A percentile compares a stretch with the other conserved stretches of the same genome.
Conservation (phyloP, 257 asterid genomes). For the Solanum appendiculatum region DNA sequence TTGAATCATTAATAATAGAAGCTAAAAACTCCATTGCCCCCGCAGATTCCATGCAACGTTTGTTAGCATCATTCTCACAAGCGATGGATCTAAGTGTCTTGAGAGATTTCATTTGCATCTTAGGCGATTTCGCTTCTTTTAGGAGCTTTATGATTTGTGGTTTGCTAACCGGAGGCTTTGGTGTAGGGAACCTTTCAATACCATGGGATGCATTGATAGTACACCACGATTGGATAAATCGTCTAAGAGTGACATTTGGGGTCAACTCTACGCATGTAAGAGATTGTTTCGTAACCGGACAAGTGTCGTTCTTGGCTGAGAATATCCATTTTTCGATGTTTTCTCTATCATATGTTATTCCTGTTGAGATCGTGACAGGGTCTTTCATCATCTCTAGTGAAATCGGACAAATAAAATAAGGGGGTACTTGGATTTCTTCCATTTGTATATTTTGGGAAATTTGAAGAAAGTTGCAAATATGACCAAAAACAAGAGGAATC, state of each 20-base stretch:
- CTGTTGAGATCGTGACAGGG: constrained; percentile 58
- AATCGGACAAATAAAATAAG: constrained; percentile 76
- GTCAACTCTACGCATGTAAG: constrained; percentile 37
- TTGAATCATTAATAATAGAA: constrained; percentile 10
- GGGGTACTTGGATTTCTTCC: constrained; percentile 58
- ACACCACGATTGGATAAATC: constrained; percentile 84
- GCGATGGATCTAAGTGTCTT: constrained; percentile 52
- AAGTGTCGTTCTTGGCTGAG: constrained; percentile 26
- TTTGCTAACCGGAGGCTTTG: constrained; percentile 48
- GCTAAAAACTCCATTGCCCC: constrained; percentile 55
- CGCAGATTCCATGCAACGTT: constrained; percentile 42
- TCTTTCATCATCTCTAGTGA: constrained; percentile 74
- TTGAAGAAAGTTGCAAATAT: neutral
- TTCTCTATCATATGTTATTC: constrained; percentile 75
- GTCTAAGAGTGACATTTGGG: constrained; percentile 71
- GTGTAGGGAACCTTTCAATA: constrained; percentile 70
- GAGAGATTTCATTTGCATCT: constrained; percentile 26
- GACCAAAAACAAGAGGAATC: neutral
- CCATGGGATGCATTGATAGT: constrained; percentile 45
- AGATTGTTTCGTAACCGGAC: constrained; percentile 61
- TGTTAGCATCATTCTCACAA: constrained; percentile 48
- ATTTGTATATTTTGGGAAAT: constrained; percentile 4
- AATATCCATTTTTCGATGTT: constrained; percentile 76
- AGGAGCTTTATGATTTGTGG: constrained; percentile 46
- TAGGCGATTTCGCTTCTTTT: constrained; percentile 25